Base-by-base conservation (phyloP, 2,329 filamentous ascomycete genomes). In the Aplosporella prunicola region DNA sequence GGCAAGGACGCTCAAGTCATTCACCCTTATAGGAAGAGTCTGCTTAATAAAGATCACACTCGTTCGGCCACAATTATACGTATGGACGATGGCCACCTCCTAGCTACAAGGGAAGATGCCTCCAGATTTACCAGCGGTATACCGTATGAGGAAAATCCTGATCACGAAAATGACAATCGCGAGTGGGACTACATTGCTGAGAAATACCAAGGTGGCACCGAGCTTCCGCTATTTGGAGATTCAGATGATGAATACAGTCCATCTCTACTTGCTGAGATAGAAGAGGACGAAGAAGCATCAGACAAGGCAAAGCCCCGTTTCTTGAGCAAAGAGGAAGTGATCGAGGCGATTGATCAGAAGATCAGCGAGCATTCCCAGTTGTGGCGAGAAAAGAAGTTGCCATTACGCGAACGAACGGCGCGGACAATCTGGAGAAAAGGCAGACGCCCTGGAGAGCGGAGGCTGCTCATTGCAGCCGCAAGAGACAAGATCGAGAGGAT, bases 351-450 rank as follows among this genome's bases (percentile, higher is more conserved):
- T 22, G 61, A 76, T 18, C 55, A 71, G 13, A 68, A 63, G 17
- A 68, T 83, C 9, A 50, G 61, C 5, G 56, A 64, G 1, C 67
- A 75, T 41, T 64, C 67, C 32, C 51, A 60, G 3, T 53, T 58
- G 4, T 89, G 82, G 82, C 57, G 58, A n/a, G 53, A 64, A n/a
- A 63, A 60, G 1, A 77, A 76, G 45, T 63, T 74, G 5, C 71
- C 75, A 0, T 72, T 64, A 35, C 61, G 74, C 10, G 61, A 75
- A 39, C 55, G 53, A 5, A 76, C 68, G 40, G 81, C 80, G 0
- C 70, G 74, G 50, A 57, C 52, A 3, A 46, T 81, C 2, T 93
- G 84, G 85, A 52, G 55, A 16, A 57, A 66, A 25, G 74, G 74
- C 20, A 72, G 67, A 34, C 63, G 61, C 8, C 52, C 60, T 1